Base-by-base conservation (phyloP, 371 early-diverging fungal genomes). In the Mucor velutinosus region DNA sequence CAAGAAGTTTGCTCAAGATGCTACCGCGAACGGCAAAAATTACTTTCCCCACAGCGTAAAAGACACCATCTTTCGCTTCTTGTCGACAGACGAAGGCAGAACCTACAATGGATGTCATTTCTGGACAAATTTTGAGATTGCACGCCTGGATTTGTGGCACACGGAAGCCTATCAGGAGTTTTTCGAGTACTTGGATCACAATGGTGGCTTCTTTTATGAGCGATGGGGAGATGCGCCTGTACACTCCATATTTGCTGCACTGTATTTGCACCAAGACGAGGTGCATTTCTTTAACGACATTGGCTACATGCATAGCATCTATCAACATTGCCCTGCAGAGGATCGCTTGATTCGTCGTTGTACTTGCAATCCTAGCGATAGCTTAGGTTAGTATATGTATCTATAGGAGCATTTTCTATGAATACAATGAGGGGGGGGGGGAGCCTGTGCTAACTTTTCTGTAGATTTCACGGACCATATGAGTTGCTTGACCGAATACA, bases 191-290 rank as follows among this genome's bases (percentile, higher is more conserved):
- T 80, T 97, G 49, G 97, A 98, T 70, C 75, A 76, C 53, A 73
- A 83, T 6, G 97, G 97, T 5, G 96, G 97, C 5, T 98, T 96
- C 81, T 97, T 92, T 72, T 97, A 95, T 67, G 95, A 96, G 71
- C 77, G 82, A 78, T 97, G 97, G 97, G 97, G 97, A 0, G 97
- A 98, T 80, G 98, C 97, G 0, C 97, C 98, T 7, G 90, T 97
- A 7, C 99, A 97, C 73, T 93, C 95, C 3, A 86, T 97, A 62
- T 89, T 89, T 56, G 90, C 89, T 29, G 84, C 90, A 5, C 49
- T 95, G 62, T 79, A 90, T 71, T 78, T 92, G 39, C 73, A 78
- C 15, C 78, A 88, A 63, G 77, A 84, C 11, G 84, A 96, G 69
- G 70, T 97, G 4, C 97, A 98, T 66, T 97, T 90, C 76, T 98